A percentile compares a stretch with the other conserved stretches of the same genome.
Evolutionary conservation across 2,329 filamentous ascomycete genomes (phyloP).

Genomic region (Colletotrichum orbiculare): DNA sequence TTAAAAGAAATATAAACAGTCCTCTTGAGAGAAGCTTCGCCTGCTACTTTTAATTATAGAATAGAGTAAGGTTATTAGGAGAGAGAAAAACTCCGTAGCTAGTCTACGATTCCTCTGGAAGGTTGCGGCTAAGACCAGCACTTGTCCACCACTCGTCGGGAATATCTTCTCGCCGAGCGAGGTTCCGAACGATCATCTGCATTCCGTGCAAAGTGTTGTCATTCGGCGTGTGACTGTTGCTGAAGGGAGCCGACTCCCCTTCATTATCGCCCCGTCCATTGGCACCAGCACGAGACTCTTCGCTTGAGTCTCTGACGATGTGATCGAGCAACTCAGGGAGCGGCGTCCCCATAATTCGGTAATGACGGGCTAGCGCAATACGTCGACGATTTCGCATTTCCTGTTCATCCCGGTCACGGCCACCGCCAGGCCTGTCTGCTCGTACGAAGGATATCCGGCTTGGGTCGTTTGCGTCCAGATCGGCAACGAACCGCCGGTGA

Average conservation of each 20-base stretch:
- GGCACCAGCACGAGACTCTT: constrained; percentile 15
- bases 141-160: constrained; percentile 86
- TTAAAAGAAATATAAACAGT: no score
- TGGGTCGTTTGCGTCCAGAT: constrained; percentile 29
- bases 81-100: neutral
- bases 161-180: constrained; percentile 78
- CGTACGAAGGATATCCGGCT: constrained; percentile 32
- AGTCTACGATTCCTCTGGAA: constrained; percentile 53
- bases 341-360: constrained; percentile 21
- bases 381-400: constrained; percentile 31
- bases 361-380: constrained; percentile 29
- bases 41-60: constrained; percentile 3
- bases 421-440: constrained; percentile 9
- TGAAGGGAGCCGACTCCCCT: constrained; percentile 22
- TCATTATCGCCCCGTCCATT: constrained; percentile 16
- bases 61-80: neutral
- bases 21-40: neutral
- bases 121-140: constrained; percentile 72
- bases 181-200: constrained; percentile 76
- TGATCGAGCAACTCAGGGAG: constrained; percentile 22
- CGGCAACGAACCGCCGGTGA: constrained; percentile 33
- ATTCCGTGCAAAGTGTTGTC: constrained; percentile 67
- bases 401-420: constrained; percentile 8
- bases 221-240: constrained; percentile 38
- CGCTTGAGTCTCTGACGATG: constrained; percentile 25